Base-by-base conservation (phyloP, 2,329 filamentous ascomycete genomes). In the Aureobasidium pullulans region DNA sequence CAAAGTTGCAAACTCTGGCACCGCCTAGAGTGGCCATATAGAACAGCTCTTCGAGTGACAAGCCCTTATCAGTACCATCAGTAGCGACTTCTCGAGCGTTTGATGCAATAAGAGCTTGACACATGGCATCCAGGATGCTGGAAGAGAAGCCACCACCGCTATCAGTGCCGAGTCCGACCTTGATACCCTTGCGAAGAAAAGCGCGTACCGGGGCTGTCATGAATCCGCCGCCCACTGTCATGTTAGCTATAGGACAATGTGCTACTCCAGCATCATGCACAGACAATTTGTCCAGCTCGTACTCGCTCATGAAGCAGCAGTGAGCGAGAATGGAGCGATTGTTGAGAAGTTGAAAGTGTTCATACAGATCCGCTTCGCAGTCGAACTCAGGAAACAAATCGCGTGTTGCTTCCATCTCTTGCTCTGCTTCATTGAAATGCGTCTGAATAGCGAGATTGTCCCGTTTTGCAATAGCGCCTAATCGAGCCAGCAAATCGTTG, bases 91-190 rank as follows among this genome's bases (percentile, higher is more conserved):
- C 68, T 13, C 68, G 67, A 16, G 74, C 72, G 57, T 71, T 71
- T 0, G 74, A 75, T 3, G 74, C 74, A 40, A 86, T 78, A 59
- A 86, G 76, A 0, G 84, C 80, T 63, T 83, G 79, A 8, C 82
- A 74, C 71, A 84, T 84, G 1, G 77, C 77, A 61, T 83, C 79
- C 1, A 85, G 72, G 66, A 87, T 85, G 9, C 78, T 81, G 5
- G 77, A 78, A 4, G 83, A 82, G 69, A 81, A 86, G 0, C 84
- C 84, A 32, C 83, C 85, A 2, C 84, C 83, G 44, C 79, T 82
- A 63, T 87, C 84, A 0, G 84, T 87, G 0, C 85, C 85, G 0
- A 88, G 70, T 0, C 85, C 85, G n/a, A 87, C 83, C 61, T 86
- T 85, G 66, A 87, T 81, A 1, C 78, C 83, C 1, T 75, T 72